Evolutionary conservation across 2,329 filamentous ascomycete species (phyloP).

Genomic region (Fusarium praegraminearum): DNA sequence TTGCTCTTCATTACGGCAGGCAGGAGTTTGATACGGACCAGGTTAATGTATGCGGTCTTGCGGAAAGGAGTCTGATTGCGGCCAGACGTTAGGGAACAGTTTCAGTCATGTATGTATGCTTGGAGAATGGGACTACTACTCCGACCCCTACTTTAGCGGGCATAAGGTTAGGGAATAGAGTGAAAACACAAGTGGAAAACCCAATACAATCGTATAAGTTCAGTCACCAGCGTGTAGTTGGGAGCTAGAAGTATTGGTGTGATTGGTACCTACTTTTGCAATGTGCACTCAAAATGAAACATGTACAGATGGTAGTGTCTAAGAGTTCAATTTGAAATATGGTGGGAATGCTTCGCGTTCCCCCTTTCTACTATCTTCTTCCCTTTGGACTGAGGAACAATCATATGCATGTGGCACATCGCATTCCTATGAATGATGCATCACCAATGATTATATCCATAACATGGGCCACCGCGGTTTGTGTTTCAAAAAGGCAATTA

Average conservation of each 20-base stretch:
- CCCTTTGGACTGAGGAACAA: background rate
- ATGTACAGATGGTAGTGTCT: no score
- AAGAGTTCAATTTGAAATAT: background rate
- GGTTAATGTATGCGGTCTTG: conserved; percentile 33
- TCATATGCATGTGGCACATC: background rate
- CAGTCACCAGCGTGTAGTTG: background rate
- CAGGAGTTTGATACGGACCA: conserved; percentile 44
- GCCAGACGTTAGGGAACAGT: conserved; percentile 39
- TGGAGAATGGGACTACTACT: conserved; percentile 3
- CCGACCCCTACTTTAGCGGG: conserved; percentile 18
- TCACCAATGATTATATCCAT: no score
- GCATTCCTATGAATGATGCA: background rate
- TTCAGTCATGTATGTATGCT: conserved; percentile 22
- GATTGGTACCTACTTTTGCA: background rate
- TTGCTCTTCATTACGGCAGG: conserved; percentile 34
- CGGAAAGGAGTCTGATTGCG: conserved; percentile 40
- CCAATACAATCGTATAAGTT: conserved; percentile 31
- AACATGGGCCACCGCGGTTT: no score
- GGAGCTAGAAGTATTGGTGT: background rate
- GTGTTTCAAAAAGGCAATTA: background rate
- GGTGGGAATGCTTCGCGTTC: background rate
- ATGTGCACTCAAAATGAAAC: background rate
- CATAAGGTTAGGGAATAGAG: conserved; percentile 19
- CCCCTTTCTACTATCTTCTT: background rate
- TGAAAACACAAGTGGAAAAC: conserved; percentile 24